Conservation (phyloP, 2,329 filamentous ascomycete genomes). For the Amphichorda felina region DNA sequence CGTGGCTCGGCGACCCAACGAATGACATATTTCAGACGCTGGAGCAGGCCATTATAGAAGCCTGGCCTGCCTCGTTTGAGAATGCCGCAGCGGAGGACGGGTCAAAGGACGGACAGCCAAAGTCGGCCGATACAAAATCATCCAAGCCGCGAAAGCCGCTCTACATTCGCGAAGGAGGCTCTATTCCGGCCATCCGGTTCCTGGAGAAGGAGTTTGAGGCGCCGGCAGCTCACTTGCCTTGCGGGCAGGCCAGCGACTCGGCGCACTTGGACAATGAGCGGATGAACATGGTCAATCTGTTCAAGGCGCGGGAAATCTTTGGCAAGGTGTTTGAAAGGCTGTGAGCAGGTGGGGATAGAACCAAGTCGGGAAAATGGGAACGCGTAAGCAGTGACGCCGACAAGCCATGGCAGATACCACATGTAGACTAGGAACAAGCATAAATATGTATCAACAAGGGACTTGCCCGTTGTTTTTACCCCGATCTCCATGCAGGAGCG, state of each 20-base stretch:
- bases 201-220: conserved; percentile 89
- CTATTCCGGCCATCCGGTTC: conserved; percentile 88
- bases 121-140: conserved; percentile 6
- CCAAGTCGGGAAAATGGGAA: too few relatives aligned
- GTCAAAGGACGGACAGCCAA: conserved; percentile 5
- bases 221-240: conserved; percentile 84
- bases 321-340: conserved; percentile 69
- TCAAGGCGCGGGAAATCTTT: conserved; percentile 89
- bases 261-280: conserved; percentile 94
- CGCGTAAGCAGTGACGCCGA: too few relatives aligned
- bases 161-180: conserved; percentile 92
- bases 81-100: conserved; percentile 1
- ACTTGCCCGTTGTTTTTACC: too few relatives aligned
- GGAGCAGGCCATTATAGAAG: conserved; percentile 71
- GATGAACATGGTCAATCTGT: conserved; percentile 74
- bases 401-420: too few relatives aligned
- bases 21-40: conserved; percentile 88
- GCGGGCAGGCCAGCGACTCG: conserved; percentile 85
- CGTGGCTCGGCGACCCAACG: conserved; percentile 86
- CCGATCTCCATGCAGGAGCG: too few relatives aligned
- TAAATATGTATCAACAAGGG: too few relatives aligned
- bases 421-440: too few relatives aligned
- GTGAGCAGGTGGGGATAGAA: conserved; percentile 12
- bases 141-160: conserved; percentile 51
- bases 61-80: conserved; percentile 56